A percentile compares a stretch with the other conserved stretches of the same genome.
Evolutionary conservation across 257 asterid genomes (phyloP).

Genomic region (Solanum appendiculatum): DNA sequence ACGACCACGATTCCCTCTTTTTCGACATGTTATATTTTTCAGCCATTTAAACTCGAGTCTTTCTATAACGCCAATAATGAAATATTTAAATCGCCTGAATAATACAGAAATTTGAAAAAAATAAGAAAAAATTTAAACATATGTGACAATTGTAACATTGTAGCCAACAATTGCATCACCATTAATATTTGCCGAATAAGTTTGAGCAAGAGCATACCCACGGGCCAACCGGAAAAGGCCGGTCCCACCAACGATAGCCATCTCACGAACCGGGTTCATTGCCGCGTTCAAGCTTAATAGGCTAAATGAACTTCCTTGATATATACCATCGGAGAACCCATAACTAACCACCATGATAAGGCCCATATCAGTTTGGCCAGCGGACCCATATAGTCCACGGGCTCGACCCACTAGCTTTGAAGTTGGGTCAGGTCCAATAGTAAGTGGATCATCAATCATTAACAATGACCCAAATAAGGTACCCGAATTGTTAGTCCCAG

Average conservation of each 20-base stretch:
- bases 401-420: conserved; percentile 64
- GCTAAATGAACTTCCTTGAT: conserved; percentile 69
- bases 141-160: conserved; percentile 14
- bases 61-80: background rate
- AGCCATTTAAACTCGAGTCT: background rate
- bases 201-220: conserved; percentile 61
- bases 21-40: background rate
- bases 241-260: conserved; percentile 83
- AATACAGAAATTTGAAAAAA: background rate
- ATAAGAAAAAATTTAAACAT: background rate
- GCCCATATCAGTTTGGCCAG: conserved; percentile 44
- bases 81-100: background rate
- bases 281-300: conserved; percentile 48
- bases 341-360: conserved; percentile 56
- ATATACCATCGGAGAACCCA: conserved; percentile 49
- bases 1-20: background rate
- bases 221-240: conserved; percentile 72
- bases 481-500: conserved; percentile 14
- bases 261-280: conserved; percentile 38
- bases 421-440: conserved; percentile 42
- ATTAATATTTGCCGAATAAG: conserved; percentile 18
- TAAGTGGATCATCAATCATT: conserved; percentile 68
- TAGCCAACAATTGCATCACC: conserved; percentile 39
- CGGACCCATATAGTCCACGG: conserved; percentile 68
- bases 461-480: conserved; percentile 33